These are phyloP conservation scores for Vitis cinerea DNA, from an alignment of 164 flowering plant genomes.

Conservation along the genomic window DNA sequence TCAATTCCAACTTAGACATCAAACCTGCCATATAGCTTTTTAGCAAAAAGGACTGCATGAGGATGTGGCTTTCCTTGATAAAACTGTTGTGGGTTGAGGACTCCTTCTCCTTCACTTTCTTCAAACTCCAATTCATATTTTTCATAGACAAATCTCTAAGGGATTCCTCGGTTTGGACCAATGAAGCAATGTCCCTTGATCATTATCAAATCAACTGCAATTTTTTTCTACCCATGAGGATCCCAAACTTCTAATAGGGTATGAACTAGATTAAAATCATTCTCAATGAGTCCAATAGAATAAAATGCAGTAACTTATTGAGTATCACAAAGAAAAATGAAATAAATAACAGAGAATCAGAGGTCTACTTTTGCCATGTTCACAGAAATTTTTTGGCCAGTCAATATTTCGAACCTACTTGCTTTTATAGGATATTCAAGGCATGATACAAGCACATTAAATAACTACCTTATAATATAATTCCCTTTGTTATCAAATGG, in stretches of 20 bases:
- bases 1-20: no score
- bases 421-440: not conserved
- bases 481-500: slow-evolving; percentile 91
- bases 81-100: not conserved
- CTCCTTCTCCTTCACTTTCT: not conserved
- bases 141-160: not conserved
- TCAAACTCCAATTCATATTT: not conserved
- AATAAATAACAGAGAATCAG: not conserved
- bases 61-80: no score
- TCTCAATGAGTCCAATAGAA: not conserved
- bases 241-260: not conserved
- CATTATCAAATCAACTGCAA: not conserved
- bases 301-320: not conserved
- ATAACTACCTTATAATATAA: slow-evolving; percentile 83
- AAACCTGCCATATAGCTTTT: no score
- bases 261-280: not conserved
- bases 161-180: not conserved
- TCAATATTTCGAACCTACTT: not conserved
- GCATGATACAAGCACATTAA: not conserved
- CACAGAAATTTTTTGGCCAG: no score
- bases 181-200: not conserved
- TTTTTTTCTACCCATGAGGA: not conserved
- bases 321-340: not conserved
- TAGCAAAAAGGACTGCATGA: no score
- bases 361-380: no score